Percentiles rank a stretch among this genome's conserved stretches.
phyloP scores from a whole-genome alignment of 139 green algal species.

The Picochlorum sp. region DNA sequence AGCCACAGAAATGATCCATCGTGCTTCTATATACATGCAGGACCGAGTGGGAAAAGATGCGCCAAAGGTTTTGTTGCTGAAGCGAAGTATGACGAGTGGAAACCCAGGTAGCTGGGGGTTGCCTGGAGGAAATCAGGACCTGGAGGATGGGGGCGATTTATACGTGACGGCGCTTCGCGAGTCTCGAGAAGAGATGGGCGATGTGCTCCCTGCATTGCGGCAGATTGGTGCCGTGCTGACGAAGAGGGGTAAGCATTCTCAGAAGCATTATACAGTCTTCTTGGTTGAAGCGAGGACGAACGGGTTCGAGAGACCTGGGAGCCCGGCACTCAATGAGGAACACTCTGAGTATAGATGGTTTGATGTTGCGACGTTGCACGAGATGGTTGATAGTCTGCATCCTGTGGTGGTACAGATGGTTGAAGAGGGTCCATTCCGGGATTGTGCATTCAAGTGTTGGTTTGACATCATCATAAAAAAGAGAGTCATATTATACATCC shows the following conservation, averaged over 20 bases:
- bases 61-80: not conserved
- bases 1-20: too few species aligned
- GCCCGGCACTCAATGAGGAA: slow-evolving; percentile 46
- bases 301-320: not conserved
- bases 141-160: slow-evolving; percentile 36
- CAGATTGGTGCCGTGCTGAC: slow-evolving; percentile 12
- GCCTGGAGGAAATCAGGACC: slow-evolving; percentile 63
- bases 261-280: slow-evolving; percentile 73
- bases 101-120: slow-evolving; percentile 59
- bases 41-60: not conserved
- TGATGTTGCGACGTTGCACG: not conserved
- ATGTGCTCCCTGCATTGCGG: slow-evolving; percentile 9
- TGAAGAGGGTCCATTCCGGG: not conserved
- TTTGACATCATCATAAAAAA: not conserved
- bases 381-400: slow-evolving; percentile 9
- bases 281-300: slow-evolving; percentile 24
- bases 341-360: slow-evolving; percentile 50
- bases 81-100: slow-evolving; percentile 10
- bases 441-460: not conserved
- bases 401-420: slow-evolving; percentile 16
- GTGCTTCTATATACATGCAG: not conserved
- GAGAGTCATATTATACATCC: not conserved
- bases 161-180: slow-evolving; percentile 44
- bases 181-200: slow-evolving; percentile 40
- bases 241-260: slow-evolving; percentile 47